These are phyloP conservation scores for Trichoderma atrobrunneum DNA, from an alignment of 2,329 filamentous ascomycete genomes.

Conservation along the genomic window DNA sequence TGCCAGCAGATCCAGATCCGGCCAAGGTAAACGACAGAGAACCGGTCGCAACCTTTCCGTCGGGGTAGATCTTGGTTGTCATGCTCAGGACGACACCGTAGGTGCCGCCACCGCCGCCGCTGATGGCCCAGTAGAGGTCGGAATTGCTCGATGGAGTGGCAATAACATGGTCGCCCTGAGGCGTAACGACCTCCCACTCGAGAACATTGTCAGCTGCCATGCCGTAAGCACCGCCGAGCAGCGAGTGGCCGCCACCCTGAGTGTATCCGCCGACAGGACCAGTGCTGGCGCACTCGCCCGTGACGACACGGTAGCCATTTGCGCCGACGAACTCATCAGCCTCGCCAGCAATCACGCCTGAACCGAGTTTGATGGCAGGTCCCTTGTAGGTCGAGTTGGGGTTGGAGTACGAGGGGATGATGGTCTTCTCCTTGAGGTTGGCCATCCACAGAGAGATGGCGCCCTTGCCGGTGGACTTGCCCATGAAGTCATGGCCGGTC, in stretches of 20 bases:
- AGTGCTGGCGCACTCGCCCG: slow-evolving; percentile 37
- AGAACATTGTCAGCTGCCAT: slow-evolving; percentile 49
- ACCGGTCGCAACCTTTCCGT: no score
- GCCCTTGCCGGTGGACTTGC: slow-evolving; percentile 38
- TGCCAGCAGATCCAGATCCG: no score
- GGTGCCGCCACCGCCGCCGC: no score
- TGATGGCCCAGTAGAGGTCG: no score
- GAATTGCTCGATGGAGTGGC: slow-evolving; percentile 34
- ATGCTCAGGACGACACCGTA: no score
- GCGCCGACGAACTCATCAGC: no score
- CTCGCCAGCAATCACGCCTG: slow-evolving; percentile 42
- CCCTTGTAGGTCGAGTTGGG: slow-evolving; percentile 33
- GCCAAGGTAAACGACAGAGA: no score
- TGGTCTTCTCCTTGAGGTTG: slow-evolving; percentile 34
- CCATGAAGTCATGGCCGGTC: slow-evolving; percentile 32
- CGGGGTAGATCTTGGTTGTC: no score
- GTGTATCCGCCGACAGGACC: no score
- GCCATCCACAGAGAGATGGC: slow-evolving; percentile 41
- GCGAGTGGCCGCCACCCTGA: slow-evolving; percentile 22
- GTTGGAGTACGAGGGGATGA: slow-evolving; percentile 20
- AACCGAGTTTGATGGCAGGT: slow-evolving; percentile 50
- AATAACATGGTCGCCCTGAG: slow-evolving; percentile 39
- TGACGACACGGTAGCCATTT: slow-evolving; percentile 45
- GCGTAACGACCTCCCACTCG: slow-evolving; percentile 45
- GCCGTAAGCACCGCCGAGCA: slow-evolving; percentile 42